Evolutionary conservation across 176 grass and related monocot species (phyloP), one percentile per base, ranked within the genome.

Genomic region (Musa acuminata): DNA sequence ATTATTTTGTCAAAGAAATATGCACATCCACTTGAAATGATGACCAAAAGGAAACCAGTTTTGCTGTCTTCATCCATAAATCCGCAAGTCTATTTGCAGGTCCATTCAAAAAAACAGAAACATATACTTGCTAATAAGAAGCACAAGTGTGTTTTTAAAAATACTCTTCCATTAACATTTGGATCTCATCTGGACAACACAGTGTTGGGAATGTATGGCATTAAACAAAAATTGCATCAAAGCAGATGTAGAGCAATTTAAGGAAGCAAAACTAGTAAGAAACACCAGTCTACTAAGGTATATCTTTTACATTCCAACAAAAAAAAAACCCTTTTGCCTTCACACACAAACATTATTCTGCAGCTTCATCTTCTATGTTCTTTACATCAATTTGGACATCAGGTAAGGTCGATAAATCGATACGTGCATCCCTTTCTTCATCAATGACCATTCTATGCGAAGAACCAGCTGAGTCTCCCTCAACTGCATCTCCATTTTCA

Each of bases 341-440:
- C 12, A 63, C 19, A 22, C 9, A 25, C 26, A 11, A 65, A 65
- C 53, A 75, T 53, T 53, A 75, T n/a, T 75, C 72, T 75, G 72
- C 72, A 75, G 72, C 72, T 27, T 75, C 53, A 59, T 75, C 72
- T 43, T n/a, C 72, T 7, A 75, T 43, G 72, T 25, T 75, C 16
- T n/a, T 75, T n/a, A 35, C 14, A 57, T 49, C 54, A 23, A 13
- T 51, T 23, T 13, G 35, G 21, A 64, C 23, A 19, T 64, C 74
- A 13, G 58, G 74, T 16, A 76, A 63, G 27, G 74, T 76, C n/a
- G 16, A 62, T 23, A 76, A 27, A 76, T 64, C 72, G 35, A 75
- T 9, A 11, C 54, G 72, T 49, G 72, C 22, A 59, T 48, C 72
- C 21, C 53, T 75, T 58, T 49, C 72, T 59, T 48, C 14, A 17